phyloP scores from a whole-genome alignment of 2,329 filamentous ascomycete genomes.

The Colletotrichum sp. region DNA sequence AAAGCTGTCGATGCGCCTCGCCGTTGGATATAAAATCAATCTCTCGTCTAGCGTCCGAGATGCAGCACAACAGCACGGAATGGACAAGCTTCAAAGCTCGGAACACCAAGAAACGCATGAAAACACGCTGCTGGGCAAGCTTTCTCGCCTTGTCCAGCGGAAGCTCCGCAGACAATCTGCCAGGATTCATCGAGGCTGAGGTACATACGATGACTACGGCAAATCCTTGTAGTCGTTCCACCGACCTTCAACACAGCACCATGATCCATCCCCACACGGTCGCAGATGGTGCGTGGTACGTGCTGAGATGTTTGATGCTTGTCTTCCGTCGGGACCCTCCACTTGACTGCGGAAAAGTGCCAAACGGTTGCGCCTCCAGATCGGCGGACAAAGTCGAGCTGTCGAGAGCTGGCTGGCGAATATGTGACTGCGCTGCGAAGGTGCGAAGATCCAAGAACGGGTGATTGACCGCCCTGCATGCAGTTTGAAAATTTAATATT shows the following conservation, averaged over 20 bases:
- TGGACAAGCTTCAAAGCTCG: background rate
- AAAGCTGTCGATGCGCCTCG: background rate
- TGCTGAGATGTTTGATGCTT: conserved; percentile 6
- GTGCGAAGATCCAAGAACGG: background rate
- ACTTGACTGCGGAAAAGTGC: background rate
- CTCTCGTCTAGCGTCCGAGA: background rate
- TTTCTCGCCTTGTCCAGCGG: background rate
- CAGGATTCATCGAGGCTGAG: background rate
- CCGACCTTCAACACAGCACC: background rate
- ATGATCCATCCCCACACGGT: background rate
- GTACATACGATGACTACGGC: background rate
- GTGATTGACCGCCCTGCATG: conserved; percentile 10
- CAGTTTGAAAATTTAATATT: background rate
- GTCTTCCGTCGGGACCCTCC: background rate
- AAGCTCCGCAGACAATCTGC: background rate
- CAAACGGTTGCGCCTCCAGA: background rate
- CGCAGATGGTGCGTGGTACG: background rate
- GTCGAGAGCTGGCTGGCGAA: background rate
- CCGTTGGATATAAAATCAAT: background rate
- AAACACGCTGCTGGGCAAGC: background rate
- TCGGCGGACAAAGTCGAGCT: background rate
- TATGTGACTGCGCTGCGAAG: background rate
- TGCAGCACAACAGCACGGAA: background rate
- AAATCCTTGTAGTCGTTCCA: conserved; percentile 12
- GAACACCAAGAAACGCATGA: background rate